A percentile compares a stretch with the other conserved stretches of the same genome.
Conservation (phyloP, 2,329 filamentous ascomycete species). For the Colletotrichum sansevieriae region DNA sequence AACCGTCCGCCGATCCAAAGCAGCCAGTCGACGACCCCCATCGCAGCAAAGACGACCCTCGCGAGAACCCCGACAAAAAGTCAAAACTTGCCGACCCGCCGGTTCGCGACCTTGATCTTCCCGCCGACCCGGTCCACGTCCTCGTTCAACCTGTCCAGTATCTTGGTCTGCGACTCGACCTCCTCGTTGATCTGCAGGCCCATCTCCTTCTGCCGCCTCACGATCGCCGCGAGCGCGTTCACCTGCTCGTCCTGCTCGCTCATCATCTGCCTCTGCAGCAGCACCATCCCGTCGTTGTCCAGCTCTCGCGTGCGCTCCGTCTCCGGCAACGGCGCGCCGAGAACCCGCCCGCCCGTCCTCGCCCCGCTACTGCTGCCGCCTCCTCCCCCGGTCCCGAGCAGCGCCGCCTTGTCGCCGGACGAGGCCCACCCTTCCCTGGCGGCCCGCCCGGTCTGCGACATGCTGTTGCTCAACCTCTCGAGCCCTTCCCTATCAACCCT, state of each 20-base stretch:
- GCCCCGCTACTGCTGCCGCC: constrained; percentile 46
- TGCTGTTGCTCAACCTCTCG: constrained; percentile 76
- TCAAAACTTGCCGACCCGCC: constrained; percentile 76
- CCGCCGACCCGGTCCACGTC: constrained; percentile 74
- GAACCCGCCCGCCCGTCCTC: constrained; percentile 70
- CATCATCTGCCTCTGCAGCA: constrained; percentile 81
- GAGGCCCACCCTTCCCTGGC: constrained; percentile 63
- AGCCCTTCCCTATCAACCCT: constrained; percentile 81
- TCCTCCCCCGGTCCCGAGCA: constrained; percentile 57
- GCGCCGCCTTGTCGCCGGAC: constrained; percentile 62
- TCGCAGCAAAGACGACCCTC: constrained; percentile 46
- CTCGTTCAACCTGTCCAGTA: constrained; percentile 75
- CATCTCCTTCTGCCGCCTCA: constrained; percentile 82
- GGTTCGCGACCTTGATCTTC: constrained; percentile 82
- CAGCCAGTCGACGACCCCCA: constrained; percentile 50
- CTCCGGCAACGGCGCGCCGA: constrained; percentile 80
- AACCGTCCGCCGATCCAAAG: constrained; percentile 47
- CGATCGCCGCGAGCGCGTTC: constrained; percentile 75
- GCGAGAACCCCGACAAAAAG: constrained; percentile 47
- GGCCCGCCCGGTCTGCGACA: constrained; percentile 48
- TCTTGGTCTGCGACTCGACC: constrained; percentile 77
- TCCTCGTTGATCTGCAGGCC: constrained; percentile 82
- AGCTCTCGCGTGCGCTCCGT: constrained; percentile 82
- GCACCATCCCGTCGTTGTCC: constrained; percentile 80
- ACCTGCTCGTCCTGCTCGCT: constrained; percentile 81